phyloP scores from a whole-genome alignment of 2,329 filamentous ascomycete species.

The Dactylellina leptospora region DNA sequence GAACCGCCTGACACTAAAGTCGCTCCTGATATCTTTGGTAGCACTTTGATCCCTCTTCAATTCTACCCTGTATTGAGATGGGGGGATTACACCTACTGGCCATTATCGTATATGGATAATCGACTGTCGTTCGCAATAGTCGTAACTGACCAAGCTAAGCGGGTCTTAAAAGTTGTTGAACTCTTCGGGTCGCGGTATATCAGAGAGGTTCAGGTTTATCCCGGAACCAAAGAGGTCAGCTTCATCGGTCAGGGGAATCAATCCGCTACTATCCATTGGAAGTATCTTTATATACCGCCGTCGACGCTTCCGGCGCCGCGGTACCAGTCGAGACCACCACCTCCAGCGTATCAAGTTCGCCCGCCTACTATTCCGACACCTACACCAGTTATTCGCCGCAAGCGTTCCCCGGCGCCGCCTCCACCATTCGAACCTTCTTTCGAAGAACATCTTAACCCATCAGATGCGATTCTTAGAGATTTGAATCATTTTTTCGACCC shows the following conservation, averaged over 20 bases:
- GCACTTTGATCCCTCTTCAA: not conserved
- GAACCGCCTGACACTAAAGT: not conserved
- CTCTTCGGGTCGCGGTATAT: not conserved
- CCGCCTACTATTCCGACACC: not conserved
- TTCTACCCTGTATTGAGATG: not conserved
- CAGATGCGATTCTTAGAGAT: not conserved
- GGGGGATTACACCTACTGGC: slow-evolving; percentile 8
- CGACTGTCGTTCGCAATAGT: slow-evolving; percentile 1
- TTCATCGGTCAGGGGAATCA: not conserved
- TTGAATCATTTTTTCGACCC: not conserved
- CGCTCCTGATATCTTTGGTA: not conserved
- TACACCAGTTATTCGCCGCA: not conserved
- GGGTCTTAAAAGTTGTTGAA: not conserved
- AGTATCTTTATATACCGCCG: not conserved
- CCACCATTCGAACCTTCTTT: not conserved
- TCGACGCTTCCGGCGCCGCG: not conserved
- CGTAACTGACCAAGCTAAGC: not conserved
- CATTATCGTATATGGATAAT: not conserved
- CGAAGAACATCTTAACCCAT: not conserved
- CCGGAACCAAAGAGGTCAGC: not conserved
- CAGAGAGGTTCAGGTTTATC: not conserved
- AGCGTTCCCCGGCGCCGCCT: not conserved
- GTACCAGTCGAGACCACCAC: not conserved
- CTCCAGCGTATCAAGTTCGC: not conserved
- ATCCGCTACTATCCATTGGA: not conserved